phyloP scores from a whole-genome alignment of 768 basidiomycete species.

The Roridomyces roridus region DNA sequence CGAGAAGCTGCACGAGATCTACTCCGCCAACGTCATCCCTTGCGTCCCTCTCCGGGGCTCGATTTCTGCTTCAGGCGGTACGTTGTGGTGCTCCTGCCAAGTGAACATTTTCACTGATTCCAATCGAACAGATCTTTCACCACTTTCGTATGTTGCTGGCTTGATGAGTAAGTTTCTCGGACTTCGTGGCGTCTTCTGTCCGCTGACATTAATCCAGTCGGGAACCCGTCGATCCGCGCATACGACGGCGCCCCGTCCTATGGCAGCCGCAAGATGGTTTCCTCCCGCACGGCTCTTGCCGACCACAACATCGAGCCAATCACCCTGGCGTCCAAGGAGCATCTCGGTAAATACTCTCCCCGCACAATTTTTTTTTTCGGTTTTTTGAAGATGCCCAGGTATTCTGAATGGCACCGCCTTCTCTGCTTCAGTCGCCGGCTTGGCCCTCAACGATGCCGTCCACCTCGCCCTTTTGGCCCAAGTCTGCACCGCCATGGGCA shows the following conservation, averaged over 20 bases:
- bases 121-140: constrained; percentile 47
- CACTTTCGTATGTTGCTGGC: constrained; percentile 70
- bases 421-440: constrained; percentile 72
- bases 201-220: constrained; percentile 32
- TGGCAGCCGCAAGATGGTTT: constrained; percentile 54
- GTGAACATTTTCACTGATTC: too few species aligned
- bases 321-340: constrained; percentile 68
- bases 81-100: constrained; percentile 17
- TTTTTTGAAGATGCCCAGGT: constrained; percentile 3
- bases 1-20: constrained; percentile 68
- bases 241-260: constrained; percentile 60
- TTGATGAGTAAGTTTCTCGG: constrained; percentile 49
- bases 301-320: constrained; percentile 65
- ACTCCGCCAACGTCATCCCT: constrained; percentile 68
- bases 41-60: constrained; percentile 83
- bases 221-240: constrained; percentile 70
- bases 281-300: constrained; percentile 56
- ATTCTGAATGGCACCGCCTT: constrained; percentile 81
- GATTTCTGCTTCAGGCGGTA: constrained; percentile 83
- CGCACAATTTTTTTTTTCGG: background rate
- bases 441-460: constrained; percentile 76
- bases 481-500: constrained; percentile 80
- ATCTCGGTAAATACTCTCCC: constrained; percentile 54
- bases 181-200: background rate
- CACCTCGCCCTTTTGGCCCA: constrained; percentile 68